Percentiles rank a stretch among this genome's conserved stretches.
phyloP scores from a whole-genome alignment of 164 flowering plant species.

The Berberis thunbergii region DNA sequence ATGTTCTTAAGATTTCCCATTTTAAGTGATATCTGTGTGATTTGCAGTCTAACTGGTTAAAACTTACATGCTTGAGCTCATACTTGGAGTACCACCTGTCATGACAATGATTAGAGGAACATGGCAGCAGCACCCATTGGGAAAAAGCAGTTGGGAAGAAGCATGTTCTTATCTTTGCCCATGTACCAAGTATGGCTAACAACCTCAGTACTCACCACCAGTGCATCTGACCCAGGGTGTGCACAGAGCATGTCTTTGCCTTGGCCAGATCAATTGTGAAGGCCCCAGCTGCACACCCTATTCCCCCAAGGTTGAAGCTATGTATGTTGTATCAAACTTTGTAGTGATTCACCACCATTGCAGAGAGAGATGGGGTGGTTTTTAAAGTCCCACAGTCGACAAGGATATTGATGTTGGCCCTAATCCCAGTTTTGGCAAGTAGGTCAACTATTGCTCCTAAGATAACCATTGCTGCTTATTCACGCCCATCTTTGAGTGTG shows the following conservation, averaged over 20 bases:
- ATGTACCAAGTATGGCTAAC: constrained; percentile 47
- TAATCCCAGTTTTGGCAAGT: constrained; percentile 30
- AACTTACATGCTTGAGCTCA: constrained; percentile 42
- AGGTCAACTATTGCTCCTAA: constrained; percentile 52
- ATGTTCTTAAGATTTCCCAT: no score
- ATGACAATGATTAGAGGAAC: constrained; percentile 45
- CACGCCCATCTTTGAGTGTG: constrained; percentile 43
- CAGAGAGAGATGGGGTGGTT: constrained; percentile 61
- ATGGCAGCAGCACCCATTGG: constrained; percentile 71
- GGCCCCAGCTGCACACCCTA: constrained; percentile 72
- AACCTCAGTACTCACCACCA: constrained; percentile 61
- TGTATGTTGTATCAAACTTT: constrained; percentile 37
- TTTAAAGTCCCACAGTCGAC: constrained; percentile 54
- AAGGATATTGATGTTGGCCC: constrained; percentile 40
- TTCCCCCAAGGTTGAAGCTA: constrained; percentile 70
- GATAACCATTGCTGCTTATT: constrained; percentile 51
- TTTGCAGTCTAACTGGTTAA: no score
- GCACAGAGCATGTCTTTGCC: constrained; percentile 34
- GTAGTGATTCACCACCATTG: constrained; percentile 66
- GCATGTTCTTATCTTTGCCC: constrained; percentile 48
- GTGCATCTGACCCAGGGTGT: constrained; percentile 43
- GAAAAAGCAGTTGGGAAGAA: constrained; percentile 62
- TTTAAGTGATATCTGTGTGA: no score
- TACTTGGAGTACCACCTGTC: constrained; percentile 63
- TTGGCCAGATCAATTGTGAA: constrained; percentile 56